Percentiles rank a stretch among this genome's conserved stretches.
Evolutionary conservation across 2,329 filamentous ascomycete genomes (phyloP).

Genomic region (Aspergillus awamori): DNA sequence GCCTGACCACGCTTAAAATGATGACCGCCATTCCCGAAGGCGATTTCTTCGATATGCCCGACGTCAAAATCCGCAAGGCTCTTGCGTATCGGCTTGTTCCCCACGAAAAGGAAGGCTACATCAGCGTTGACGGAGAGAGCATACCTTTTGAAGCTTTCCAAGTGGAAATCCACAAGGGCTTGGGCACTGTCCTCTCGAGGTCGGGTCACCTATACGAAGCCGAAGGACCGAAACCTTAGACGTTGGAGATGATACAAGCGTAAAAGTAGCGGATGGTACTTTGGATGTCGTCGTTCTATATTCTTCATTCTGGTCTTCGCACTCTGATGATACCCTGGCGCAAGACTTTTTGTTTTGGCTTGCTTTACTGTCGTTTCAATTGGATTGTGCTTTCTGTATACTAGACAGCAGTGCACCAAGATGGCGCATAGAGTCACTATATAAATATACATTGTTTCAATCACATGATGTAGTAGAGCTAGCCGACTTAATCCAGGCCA

Average conservation of each 20-base stretch:
- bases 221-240: conserved; percentile 36
- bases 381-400: neutral
- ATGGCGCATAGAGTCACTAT: neutral
- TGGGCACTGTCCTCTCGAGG: conserved; percentile 84
- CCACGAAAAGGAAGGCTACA: conserved; percentile 72
- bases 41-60: conserved; percentile 75
- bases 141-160: conserved; percentile 89
- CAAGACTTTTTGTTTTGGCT: conserved; percentile 24
- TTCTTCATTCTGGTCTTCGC: conserved; percentile 22
- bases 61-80: conserved; percentile 81
- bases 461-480: neutral
- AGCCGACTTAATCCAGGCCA: neutral
- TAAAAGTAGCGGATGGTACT: neutral
- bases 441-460: neutral
- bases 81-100: conserved; percentile 85
- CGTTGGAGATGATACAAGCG: neutral
- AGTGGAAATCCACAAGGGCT: conserved; percentile 78
- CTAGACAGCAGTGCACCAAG: neutral
- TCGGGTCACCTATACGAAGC: conserved; percentile 71
- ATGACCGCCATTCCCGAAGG: conserved; percentile 72
- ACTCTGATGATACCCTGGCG: conserved; percentile 39
- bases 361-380: conserved; percentile 19
- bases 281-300: conserved; percentile 17
- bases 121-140: conserved; percentile 91
- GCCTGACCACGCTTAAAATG: conserved; percentile 67